Percentiles rank a stretch among this genome's conserved stretches.
Evolutionary conservation across 208 protist species (phyloP).

Genomic region (Balamuthia mandrillaris): DNA sequence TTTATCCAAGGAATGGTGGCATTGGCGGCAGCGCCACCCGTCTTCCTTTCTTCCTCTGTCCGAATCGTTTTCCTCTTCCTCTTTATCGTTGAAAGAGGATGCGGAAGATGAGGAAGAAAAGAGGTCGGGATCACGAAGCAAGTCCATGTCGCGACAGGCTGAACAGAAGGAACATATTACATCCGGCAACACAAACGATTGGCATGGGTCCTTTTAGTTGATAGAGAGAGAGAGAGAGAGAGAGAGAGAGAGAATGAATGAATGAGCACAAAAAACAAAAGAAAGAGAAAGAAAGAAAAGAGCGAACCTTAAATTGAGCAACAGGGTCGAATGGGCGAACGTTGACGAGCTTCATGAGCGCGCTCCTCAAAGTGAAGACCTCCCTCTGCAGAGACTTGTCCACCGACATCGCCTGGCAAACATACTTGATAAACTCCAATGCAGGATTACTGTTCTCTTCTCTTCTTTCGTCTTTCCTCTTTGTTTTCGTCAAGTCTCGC

Average conservation of each 20-base stretch:
- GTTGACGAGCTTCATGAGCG: slow-evolving; percentile 43
- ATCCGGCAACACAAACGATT: slow-evolving; percentile 59
- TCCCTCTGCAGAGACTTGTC: slow-evolving; percentile 50
- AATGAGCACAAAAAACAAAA: no score
- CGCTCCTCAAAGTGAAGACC: slow-evolving; percentile 51
- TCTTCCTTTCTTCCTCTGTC: background rate
- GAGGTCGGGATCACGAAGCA: slow-evolving; percentile 28
- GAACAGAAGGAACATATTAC: slow-evolving; percentile 73
- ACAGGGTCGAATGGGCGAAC: background rate
- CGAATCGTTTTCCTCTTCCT: background rate
- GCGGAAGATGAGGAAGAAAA: background rate
- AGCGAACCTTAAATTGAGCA: slow-evolving; percentile 53
- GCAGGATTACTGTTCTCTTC: slow-evolving; percentile 1
- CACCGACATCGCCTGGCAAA: slow-evolving; percentile 63
- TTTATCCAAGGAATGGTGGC: slow-evolving; percentile 49
- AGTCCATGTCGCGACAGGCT: slow-evolving; percentile 39
- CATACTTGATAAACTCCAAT: slow-evolving; percentile 64
- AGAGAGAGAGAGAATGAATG: no score
- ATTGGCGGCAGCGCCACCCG: slow-evolving; percentile 43
- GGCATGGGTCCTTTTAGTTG: slow-evolving; percentile 59
- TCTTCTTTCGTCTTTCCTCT: background rate
- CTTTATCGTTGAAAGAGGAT: background rate
- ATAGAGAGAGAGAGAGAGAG: no score
- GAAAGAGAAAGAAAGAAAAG: no score
- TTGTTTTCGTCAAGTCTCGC: no score